phyloP scores from a whole-genome alignment of 768 basidiomycete genomes.

The Phylloporus sp. region DNA sequence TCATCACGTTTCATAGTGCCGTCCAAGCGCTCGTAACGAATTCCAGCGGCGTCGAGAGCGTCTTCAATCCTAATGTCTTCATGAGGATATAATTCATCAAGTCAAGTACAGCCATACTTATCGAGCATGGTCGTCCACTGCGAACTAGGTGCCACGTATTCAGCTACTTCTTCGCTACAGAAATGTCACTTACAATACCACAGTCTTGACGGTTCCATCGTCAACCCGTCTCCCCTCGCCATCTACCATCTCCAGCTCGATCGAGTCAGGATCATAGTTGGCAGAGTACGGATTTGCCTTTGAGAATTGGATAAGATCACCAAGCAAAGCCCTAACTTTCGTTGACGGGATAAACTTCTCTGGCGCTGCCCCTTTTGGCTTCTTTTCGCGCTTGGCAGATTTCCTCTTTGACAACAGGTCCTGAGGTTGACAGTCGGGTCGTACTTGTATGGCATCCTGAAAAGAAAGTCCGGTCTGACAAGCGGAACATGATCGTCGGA shows the following conservation, averaged over 20 bases:
- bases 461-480: conserved; percentile 68
- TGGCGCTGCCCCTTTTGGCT: conserved; percentile 45
- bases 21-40: conserved; percentile 88
- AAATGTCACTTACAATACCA: conserved; percentile 77
- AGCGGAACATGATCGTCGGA: conserved; percentile 63
- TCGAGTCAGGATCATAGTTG: conserved; percentile 75
- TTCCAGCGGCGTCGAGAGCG: conserved; percentile 74
- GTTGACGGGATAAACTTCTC: conserved; percentile 75
- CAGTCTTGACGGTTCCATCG: conserved; percentile 76
- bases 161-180: conserved; percentile 12
- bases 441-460: conserved; percentile 80
- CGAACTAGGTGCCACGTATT: conserved; percentile 46
- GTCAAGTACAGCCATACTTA: conserved; percentile 45
- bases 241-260: conserved; percentile 77
- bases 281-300: conserved; percentile 77
- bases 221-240: conserved; percentile 64
- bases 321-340: conserved; percentile 79
- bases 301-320: conserved; percentile 78
- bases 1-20: conserved; percentile 98
- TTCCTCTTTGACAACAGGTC: conserved; percentile 54
- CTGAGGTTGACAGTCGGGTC: conserved; percentile 47
- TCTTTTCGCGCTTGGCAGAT: conserved; percentile 59
- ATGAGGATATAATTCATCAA: conserved; percentile 1
- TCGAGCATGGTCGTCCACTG: conserved; percentile 96
- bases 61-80: conserved; percentile 68